Conservation (phyloP, 1,284 basidiomycete genomes). For the Taiwanofungus camphoratus region DNA sequence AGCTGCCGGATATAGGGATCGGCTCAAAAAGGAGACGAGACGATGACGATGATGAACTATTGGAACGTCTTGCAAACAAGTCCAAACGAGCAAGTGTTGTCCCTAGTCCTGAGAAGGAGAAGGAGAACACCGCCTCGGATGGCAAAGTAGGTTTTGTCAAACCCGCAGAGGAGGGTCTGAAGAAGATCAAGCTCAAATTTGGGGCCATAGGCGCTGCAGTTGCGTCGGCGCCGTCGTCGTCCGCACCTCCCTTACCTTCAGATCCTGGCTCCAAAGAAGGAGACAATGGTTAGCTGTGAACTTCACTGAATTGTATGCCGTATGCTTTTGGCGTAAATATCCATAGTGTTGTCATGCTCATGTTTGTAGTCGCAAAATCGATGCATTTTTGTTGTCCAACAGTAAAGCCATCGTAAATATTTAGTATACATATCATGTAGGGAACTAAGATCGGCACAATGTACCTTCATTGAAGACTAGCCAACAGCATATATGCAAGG, state of each 20-base stretch:
- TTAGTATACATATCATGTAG: constrained; percentile 25
- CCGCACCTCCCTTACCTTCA: constrained; percentile 38
- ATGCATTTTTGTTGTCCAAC: constrained; percentile 5
- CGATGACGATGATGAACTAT: constrained; percentile 68
- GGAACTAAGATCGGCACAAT: constrained; percentile 18
- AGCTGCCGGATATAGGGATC: constrained; percentile 30
- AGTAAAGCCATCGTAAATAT: constrained; percentile 16
- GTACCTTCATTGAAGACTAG: constrained; percentile 22
- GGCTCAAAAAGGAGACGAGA: constrained; percentile 73
- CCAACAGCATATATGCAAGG: constrained; percentile 26
- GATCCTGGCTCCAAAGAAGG: constrained; percentile 67
- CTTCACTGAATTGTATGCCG: too few species aligned
- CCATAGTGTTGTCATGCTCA: constrained; percentile 2
- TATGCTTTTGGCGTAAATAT: too few species aligned
- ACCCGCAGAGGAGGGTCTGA: constrained; percentile 59
- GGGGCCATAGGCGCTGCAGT: constrained; percentile 41
- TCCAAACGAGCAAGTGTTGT: constrained; percentile 46
- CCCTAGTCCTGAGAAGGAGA: constrained; percentile 36
- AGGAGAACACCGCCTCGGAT: constrained; percentile 11
- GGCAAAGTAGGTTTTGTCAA: constrained; percentile 29
- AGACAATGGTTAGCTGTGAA: constrained; percentile 62
- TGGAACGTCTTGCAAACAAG: constrained; percentile 51
- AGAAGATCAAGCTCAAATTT: constrained; percentile 75
- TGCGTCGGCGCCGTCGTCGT: constrained; percentile 31
- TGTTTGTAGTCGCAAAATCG: constrained; percentile 17